Evolutionary conservation across 2,329 filamentous ascomycete genomes (phyloP).

Genomic region (Leptosphaerulina australis): DNA sequence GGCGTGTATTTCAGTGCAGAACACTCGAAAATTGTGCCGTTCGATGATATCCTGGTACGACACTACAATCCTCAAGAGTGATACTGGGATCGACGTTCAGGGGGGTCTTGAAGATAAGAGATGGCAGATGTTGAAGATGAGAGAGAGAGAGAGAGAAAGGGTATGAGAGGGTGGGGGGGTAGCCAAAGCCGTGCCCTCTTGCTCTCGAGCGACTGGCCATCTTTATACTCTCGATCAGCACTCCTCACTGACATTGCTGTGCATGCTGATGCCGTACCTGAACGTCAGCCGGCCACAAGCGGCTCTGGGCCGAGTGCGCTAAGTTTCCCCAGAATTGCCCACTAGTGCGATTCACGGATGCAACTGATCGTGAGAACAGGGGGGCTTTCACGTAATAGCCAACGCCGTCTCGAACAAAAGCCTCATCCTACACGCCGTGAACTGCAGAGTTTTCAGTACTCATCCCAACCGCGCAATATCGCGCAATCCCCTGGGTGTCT

Average conservation of each 20-base stretch:
- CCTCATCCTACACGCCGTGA: constrained; percentile 20
- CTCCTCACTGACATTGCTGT: constrained; percentile 1
- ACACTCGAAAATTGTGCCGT: constrained; percentile 1
- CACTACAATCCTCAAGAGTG: constrained; percentile 25
- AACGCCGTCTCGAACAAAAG: constrained; percentile 21
- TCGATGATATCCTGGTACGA: constrained; percentile 22
- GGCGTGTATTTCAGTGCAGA: constrained; percentile 1
- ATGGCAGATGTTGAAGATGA: background rate
- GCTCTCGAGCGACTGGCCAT: background rate
- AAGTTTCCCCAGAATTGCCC: constrained; percentile 26
- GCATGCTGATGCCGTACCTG: constrained; percentile 21
- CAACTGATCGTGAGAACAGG: constrained; percentile 24
- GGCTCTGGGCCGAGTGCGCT: constrained; percentile 1
- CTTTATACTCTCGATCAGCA: constrained; percentile 7
- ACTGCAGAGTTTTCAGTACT: constrained; percentile 31
- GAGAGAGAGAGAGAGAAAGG: background rate
- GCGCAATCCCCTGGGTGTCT: constrained; percentile 13
- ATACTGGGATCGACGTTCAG: constrained; percentile 13
- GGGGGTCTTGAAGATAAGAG: constrained; percentile 11
- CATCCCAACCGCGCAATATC: constrained; percentile 20
- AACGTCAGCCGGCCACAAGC: constrained; percentile 16
- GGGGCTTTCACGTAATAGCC: constrained; percentile 36
- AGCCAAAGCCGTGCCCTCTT: constrained; percentile 10
- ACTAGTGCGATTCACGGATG: constrained; percentile 16
- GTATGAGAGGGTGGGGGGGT: background rate